Evolutionary conservation across 495 filamentous ascomycete genomes (phyloP).

Genomic region (Penicillium fimorum): DNA sequence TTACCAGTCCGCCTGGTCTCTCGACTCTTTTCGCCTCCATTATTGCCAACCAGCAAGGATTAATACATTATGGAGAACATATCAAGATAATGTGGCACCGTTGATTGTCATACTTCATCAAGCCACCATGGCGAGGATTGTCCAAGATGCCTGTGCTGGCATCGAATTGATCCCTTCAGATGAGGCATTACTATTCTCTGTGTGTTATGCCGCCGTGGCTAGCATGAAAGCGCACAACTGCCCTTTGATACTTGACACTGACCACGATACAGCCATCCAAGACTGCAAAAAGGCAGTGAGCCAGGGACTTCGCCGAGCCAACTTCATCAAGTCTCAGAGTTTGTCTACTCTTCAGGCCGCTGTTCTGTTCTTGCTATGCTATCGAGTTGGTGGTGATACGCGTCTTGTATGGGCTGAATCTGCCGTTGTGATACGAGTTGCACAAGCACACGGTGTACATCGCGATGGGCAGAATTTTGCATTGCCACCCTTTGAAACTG

Average conservation of each 20-base stretch:
- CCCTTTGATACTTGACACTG: constrained; percentile 4
- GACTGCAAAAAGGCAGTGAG: constrained; percentile 67
- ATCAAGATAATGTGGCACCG: constrained; percentile 61
- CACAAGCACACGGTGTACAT: constrained; percentile 70
- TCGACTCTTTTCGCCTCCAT: constrained; percentile 5
- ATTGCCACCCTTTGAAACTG: constrained; percentile 63
- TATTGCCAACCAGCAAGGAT: constrained; percentile 55
- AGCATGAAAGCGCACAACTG: constrained; percentile 50
- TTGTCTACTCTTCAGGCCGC: constrained; percentile 67
- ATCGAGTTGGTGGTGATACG: constrained; percentile 54
- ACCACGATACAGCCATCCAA: constrained; percentile 39
- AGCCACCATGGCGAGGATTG: constrained; percentile 45
- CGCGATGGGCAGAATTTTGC: constrained; percentile 62
- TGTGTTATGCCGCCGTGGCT: constrained; percentile 68
- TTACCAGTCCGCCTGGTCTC: not conserved
- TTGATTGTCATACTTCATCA: constrained; percentile 61
- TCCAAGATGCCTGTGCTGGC: constrained; percentile 33
- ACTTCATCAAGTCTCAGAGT: constrained; percentile 63
- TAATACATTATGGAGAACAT: constrained; percentile 60
- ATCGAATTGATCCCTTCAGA: constrained; percentile 42
- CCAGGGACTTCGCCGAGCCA: constrained; percentile 63
- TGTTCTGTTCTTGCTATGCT: constrained; percentile 61
- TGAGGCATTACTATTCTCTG: constrained; percentile 66
- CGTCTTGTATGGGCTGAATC: constrained; percentile 58
- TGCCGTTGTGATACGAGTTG: constrained; percentile 65